Evolutionary conservation across 148 eudicot species (phyloP), one percentile per base, ranked within the genome.

Genomic region (Cornus kousa): DNA sequence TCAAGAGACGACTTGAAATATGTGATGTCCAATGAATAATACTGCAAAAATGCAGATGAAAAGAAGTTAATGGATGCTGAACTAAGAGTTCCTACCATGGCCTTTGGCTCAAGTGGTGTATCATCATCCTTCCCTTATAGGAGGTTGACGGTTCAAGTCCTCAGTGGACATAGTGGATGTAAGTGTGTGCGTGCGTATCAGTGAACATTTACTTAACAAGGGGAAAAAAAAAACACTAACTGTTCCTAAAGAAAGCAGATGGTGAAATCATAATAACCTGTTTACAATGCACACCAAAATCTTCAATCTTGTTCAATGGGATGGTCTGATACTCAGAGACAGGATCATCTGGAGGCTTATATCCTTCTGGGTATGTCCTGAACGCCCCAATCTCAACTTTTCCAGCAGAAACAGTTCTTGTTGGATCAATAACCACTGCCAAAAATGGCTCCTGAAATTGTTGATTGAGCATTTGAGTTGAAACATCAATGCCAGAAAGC

Each of bases 361-460:
- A 96, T 24, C 97, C 99, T 67, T 96, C 97, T 46, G 99, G 99
- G 80, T 93, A 96, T 43, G 99, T 96, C 89, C 99, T 85, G 76
- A 96, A 96, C 2, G 98, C 99, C 37, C 99, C 99, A 78, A 96
- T 96, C 82, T 96, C 99, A 78, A 96, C 99, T 80, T 96, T 96
- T 60, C 99, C 98, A 87, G 99, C 99, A 79, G 99, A 93, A 62
- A 96, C 95, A 43, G 99, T 96, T 81, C 99, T 89, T 57, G 98
- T 95, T 66, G 98, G 98, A 76, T 96, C 99, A 86, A 96, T 96
- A 70, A 96, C 99, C 84, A 96, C 98, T 31, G 99, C 99, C 76
- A 96, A 82, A 82, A 93, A 96, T 5, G 99, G 99, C 86, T 96
- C 99, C 79, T 96, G 99, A 85, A 31, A 94, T 80, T 93, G 98